A percentile compares a stretch with the other conserved stretches of the same genome.
These are phyloP conservation scores for Styphnolobium japonicum DNA, from an alignment of 306 rosid species.

Conservation along the genomic window DNA sequence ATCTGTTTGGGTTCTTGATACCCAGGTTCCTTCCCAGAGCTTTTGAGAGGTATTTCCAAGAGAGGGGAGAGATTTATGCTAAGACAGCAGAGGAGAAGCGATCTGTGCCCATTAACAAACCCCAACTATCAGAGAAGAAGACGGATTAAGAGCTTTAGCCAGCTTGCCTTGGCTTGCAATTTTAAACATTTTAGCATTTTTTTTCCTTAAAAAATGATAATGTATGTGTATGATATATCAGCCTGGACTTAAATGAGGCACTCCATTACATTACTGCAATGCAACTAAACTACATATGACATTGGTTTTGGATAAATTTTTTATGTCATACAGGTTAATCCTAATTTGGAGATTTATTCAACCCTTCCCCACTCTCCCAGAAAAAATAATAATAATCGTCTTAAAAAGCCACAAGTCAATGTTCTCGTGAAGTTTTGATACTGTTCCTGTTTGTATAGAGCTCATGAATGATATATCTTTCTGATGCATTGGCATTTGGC, in stretches of 20 bases:
- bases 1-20: conserved; percentile 67
- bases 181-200: neutral
- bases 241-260: neutral
- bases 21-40: conserved; percentile 84
- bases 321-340: neutral
- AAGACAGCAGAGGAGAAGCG: conserved; percentile 61
- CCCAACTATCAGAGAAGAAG: conserved; percentile 35
- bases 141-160: conserved; percentile 5
- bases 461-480: neutral
- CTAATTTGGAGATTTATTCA: neutral
- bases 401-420: neutral
- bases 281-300: neutral
- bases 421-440: no score
- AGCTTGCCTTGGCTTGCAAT: neutral
- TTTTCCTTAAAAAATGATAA: neutral
- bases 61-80: conserved; percentile 51
- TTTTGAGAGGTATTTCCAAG: conserved; percentile 64
- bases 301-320: conserved; percentile 10
- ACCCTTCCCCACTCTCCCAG: neutral
- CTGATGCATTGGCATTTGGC: neutral
- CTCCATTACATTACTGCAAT: neutral
- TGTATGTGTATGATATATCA: conserved; percentile 9
- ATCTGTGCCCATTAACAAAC: conserved; percentile 16
- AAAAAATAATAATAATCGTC: neutral
- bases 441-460: no score